A percentile compares a stretch with the other conserved stretches of the same genome.
phyloP scores from a whole-genome alignment of 352 stramenopile genomes.

The Pythium sp. region DNA sequence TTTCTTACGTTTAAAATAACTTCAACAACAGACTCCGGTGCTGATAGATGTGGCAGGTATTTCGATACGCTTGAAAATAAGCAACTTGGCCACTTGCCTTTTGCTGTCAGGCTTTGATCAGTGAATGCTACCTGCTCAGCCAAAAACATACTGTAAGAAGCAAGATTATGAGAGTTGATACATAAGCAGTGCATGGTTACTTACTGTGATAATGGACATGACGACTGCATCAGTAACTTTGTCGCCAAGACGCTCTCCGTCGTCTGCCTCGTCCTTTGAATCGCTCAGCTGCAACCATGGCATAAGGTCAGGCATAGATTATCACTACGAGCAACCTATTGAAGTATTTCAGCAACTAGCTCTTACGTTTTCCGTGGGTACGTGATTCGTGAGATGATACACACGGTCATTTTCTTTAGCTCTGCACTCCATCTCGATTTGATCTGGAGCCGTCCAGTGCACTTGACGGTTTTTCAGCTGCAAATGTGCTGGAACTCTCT shows the following conservation, averaged over 20 bases:
- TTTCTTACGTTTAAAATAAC: slow-evolving; percentile 13
- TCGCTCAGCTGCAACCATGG: neutral
- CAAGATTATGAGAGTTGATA: neutral
- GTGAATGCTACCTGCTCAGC: slow-evolving; percentile 1
- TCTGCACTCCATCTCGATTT: slow-evolving; percentile 16
- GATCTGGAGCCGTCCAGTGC: slow-evolving; percentile 16
- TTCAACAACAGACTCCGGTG: neutral
- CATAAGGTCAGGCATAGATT: neutral
- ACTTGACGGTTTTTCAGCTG: slow-evolving; percentile 23
- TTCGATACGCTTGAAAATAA: slow-evolving; percentile 12
- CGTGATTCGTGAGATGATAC: slow-evolving; percentile 16
- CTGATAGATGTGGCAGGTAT: neutral
- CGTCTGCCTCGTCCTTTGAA: slow-evolving; percentile 15
- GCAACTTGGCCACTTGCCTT: neutral
- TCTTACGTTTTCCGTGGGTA: neutral
- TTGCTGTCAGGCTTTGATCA: neutral
- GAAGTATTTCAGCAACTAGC: neutral
- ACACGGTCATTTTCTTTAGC: slow-evolving; percentile 35
- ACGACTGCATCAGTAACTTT: slow-evolving; percentile 23
- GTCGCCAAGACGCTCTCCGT: slow-evolving; percentile 19
- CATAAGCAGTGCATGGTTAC: neutral
- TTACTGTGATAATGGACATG: slow-evolving; percentile 26
- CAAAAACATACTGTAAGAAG: neutral
- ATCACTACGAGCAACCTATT: neutral
- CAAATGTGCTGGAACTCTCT: slow-evolving; percentile 22